Evolutionary conservation across 768 basidiomycete genomes (phyloP).

Genomic region (Russula ochroleuca): DNA sequence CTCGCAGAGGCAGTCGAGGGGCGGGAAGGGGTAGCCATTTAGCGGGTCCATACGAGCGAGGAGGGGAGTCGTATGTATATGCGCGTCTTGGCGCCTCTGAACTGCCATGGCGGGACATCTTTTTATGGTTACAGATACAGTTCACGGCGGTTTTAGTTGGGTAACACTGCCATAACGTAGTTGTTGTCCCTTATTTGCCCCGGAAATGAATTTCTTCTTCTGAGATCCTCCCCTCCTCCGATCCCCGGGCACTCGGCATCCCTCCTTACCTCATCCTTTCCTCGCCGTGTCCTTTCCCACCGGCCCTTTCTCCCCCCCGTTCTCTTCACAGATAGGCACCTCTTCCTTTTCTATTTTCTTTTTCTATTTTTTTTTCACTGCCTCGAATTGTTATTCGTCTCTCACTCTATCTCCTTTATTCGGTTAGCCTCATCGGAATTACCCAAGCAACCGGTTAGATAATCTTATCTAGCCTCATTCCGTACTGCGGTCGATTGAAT

Average conservation of each 20-base stretch:
- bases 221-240: background rate
- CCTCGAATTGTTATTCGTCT: background rate
- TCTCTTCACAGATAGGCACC: slow-evolving; percentile 3
- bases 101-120: background rate
- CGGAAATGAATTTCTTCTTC: slow-evolving; percentile 19
- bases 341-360: background rate
- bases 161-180: background rate
- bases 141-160: slow-evolving; percentile 9
- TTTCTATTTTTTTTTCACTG: slow-evolving; percentile 2
- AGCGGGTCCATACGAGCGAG: background rate
- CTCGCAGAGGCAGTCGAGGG: slow-evolving; percentile 15
- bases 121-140: slow-evolving; percentile 13
- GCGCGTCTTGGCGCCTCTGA: background rate
- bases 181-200: slow-evolving; percentile 6
- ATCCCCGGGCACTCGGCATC: slow-evolving; percentile 1
- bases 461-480: background rate
- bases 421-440: background rate
- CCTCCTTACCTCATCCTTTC: slow-evolving; percentile 5
- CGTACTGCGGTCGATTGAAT: background rate
- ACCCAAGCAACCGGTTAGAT: background rate
- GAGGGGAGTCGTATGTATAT: slow-evolving; percentile 16
- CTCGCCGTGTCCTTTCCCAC: background rate
- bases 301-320: background rate
- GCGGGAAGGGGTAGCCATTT: slow-evolving; percentile 21
- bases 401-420: background rate